These are phyloP conservation scores for Fraxinus excelsior DNA, from an alignment of 257 asterid species.

Conservation along the genomic window DNA sequence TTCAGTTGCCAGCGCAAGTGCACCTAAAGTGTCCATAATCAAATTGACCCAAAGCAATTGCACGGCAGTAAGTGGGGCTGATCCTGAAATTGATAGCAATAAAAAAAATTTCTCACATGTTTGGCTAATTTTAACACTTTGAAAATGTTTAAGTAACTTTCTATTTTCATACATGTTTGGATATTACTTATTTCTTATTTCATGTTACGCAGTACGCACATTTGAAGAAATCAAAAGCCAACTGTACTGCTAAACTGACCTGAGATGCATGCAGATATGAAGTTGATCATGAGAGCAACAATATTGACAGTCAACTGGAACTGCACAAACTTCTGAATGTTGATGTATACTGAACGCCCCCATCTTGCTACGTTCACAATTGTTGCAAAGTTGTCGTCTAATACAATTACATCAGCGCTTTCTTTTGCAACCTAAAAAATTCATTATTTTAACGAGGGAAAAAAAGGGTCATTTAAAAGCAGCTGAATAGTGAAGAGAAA, in stretches of 20 bases:
- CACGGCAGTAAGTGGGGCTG: slow-evolving; percentile 97
- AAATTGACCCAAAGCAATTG: slow-evolving; percentile 99
- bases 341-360: slow-evolving; percentile 97
- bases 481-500: background rate
- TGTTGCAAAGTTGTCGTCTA: slow-evolving; percentile 93
- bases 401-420: slow-evolving; percentile 91
- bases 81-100: slow-evolving; percentile 48
- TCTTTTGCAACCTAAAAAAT: slow-evolving; percentile 87
- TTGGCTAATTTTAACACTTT: too few relatives aligned
- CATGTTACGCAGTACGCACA: background rate
- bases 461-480: background rate
- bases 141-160: background rate
- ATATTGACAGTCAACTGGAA: slow-evolving; percentile 93
- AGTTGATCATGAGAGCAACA: slow-evolving; percentile 90
- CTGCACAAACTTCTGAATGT: slow-evolving; percentile 95
- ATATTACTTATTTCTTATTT: too few relatives aligned
- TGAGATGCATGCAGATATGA: slow-evolving; percentile 79
- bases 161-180: background rate
- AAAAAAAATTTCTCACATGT: background rate
- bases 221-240: background rate
- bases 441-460: background rate
- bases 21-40: slow-evolving; percentile 98
- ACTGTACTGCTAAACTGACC: slow-evolving; percentile 36
- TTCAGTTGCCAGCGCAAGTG: slow-evolving; percentile 96
- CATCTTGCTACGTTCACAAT: slow-evolving; percentile 92